Conservation (phyloP, 1,139 yeast species). For the Pichia cactophila region DNA sequence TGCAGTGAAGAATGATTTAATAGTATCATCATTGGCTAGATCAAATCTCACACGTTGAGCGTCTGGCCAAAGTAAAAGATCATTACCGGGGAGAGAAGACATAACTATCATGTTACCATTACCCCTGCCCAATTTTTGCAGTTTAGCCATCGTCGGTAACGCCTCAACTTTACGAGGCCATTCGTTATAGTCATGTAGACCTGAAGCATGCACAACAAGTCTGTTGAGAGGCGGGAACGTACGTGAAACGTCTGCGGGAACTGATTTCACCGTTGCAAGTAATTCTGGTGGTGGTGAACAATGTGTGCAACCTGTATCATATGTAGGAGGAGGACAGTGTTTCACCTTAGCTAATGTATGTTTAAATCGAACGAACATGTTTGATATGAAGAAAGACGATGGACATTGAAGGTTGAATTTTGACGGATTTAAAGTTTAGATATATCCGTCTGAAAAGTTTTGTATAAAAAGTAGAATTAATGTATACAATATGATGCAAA, state of each 20-base stretch:
- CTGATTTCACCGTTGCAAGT: constrained; percentile 6
- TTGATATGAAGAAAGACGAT: not conserved
- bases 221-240: constrained; percentile 49
- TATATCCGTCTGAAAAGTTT: no score
- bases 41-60: constrained; percentile 7
- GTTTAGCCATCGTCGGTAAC: constrained; percentile 31
- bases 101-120: constrained; percentile 11
- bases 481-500: no score
- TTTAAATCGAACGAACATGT: not conserved
- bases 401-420: not conserved
- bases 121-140: constrained; percentile 12
- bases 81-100: constrained; percentile 7
- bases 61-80: constrained; percentile 12
- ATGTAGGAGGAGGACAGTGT: constrained; percentile 43
- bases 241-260: constrained; percentile 31
- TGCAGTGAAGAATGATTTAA: constrained; percentile 3
- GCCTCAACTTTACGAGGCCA: constrained; percentile 58
- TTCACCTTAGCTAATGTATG: constrained; percentile 8
- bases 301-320: constrained; percentile 57
- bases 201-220: constrained; percentile 47
- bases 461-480: no score
- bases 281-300: constrained; percentile 36
- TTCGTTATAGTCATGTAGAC: constrained; percentile 26
- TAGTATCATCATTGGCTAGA: not conserved
- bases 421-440: not conserved